Evolutionary conservation across 2,329 filamentous ascomycete species (phyloP).

Genomic region (Trichoderma sp.): DNA sequence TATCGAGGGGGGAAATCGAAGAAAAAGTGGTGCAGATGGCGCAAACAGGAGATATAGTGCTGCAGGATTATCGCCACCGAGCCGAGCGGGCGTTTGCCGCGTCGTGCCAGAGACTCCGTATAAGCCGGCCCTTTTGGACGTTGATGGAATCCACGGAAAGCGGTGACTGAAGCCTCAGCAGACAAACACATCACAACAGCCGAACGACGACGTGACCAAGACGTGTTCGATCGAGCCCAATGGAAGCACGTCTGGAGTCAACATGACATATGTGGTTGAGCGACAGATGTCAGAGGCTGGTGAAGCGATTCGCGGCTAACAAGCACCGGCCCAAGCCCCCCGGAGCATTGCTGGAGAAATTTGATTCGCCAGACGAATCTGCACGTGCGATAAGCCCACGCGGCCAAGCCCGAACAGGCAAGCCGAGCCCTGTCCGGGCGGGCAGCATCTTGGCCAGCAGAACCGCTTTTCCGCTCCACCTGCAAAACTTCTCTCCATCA

Average conservation of each 20-base stretch:
- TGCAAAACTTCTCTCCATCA: conserved; percentile 24
- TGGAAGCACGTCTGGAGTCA: too few relatives aligned
- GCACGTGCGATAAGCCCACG: conserved; percentile 4
- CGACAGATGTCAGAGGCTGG: too few relatives aligned
- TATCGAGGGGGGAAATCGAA: background rate
- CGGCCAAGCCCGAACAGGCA: conserved; percentile 12
- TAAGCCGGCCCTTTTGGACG: background rate
- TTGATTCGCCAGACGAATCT: background rate
- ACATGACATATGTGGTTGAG: too few relatives aligned
- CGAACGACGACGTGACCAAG: too few relatives aligned
- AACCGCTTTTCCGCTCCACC: conserved; percentile 26
- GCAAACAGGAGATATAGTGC: background rate
- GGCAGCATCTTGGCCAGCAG: conserved; percentile 9
- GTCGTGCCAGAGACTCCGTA: background rate
- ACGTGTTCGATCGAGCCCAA: too few relatives aligned
- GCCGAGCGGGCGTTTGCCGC: conserved; percentile 5
- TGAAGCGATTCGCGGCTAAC: too few relatives aligned
- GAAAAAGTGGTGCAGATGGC: conserved; percentile 18
- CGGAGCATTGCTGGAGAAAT: conserved; percentile 18
- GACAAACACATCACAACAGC: too few relatives aligned
- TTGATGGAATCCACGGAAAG: too few relatives aligned
- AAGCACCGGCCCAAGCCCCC: background rate
- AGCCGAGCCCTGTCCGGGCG: conserved; percentile 11
- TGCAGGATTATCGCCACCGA: background rate
- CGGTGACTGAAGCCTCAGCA: too few relatives aligned